phyloP scores from a whole-genome alignment of 2,329 filamentous ascomycete species.

The Ceratocystis ficicola region DNA sequence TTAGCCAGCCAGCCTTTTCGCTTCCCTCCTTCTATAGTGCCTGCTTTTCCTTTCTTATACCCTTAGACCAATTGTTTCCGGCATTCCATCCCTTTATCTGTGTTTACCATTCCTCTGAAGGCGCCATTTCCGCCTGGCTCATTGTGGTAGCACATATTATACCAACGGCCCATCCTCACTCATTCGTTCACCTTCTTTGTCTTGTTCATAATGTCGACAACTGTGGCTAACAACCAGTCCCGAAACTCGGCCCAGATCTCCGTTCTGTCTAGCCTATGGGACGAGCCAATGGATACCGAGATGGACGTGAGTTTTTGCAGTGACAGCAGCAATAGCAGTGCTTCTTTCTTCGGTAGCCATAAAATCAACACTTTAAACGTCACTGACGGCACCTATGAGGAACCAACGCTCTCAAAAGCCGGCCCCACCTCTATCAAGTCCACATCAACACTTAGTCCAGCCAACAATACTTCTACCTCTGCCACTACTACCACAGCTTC shows the following conservation, averaged over 20 bases:
- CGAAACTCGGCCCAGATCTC: slow-evolving; percentile 22
- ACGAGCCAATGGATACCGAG: slow-evolving; percentile 14
- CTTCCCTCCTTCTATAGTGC: slow-evolving; percentile 3
- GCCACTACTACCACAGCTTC: no score
- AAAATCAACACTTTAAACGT: slow-evolving; percentile 3
- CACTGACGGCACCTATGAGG: slow-evolving; percentile 8
- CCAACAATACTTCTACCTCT: no score
- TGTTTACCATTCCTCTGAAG: slow-evolving; percentile 6
- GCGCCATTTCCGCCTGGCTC: neutral
- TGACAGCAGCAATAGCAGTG: neutral
- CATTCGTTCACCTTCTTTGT: no score
- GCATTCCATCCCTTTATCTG: slow-evolving; percentile 7
- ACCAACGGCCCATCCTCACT: neutral
- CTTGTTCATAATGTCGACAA: neutral
- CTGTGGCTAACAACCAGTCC: slow-evolving; percentile 5
- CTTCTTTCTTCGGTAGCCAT: slow-evolving; percentile 12
- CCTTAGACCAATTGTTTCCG: slow-evolving; percentile 12
- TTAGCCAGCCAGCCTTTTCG: slow-evolving; percentile 1
- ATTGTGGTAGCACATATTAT: neutral
- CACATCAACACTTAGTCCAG: no score
- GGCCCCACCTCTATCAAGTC: neutral
- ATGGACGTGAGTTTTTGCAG: slow-evolving; percentile 11
- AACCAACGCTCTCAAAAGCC: slow-evolving; percentile 7
- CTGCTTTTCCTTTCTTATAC: neutral
- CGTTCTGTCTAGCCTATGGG: slow-evolving; percentile 23